These are phyloP conservation scores for Boletus putidus DNA, from an alignment of 1,284 basidiomycete species.

Conservation along the genomic window DNA sequence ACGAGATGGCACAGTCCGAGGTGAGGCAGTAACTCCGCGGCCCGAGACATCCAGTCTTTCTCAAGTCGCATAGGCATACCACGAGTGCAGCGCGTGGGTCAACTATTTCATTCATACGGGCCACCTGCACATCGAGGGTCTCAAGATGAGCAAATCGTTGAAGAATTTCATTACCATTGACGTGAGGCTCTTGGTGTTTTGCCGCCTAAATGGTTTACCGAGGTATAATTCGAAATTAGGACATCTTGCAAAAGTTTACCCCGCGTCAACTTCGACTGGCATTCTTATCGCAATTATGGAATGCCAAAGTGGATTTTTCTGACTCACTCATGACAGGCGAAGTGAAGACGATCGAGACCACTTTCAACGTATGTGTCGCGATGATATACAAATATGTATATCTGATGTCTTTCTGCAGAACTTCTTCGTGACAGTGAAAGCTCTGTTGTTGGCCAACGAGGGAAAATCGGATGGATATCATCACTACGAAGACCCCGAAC, in stretches of 20 bases:
- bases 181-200: conserved; percentile 49
- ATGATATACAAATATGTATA: neutral
- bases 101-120: conserved; percentile 99
- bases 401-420: conserved; percentile 60
- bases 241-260: conserved; percentile 85
- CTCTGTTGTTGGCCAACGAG: conserved; percentile 60
- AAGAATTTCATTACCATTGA: conserved; percentile 99
- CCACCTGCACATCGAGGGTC: conserved; percentile 96
- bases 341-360: conserved; percentile 82
- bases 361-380: conserved; percentile 72
- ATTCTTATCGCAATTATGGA: conserved; percentile 93
- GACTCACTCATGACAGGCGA: conserved; percentile 87
- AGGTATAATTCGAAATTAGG: conserved; percentile 47
- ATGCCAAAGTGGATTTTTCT: conserved; percentile 92
- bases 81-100: conserved; percentile 92
- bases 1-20: conserved; percentile 98
- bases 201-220: conserved; percentile 4
- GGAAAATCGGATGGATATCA: conserved; percentile 58
- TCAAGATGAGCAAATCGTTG: conserved; percentile 99
- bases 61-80: conserved; percentile 68
- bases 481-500: conserved; percentile 65
- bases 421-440: conserved; percentile 89
- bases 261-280: conserved; percentile 92
- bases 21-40: conserved; percentile 43
- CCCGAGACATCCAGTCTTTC: conserved; percentile 8